Percentiles rank a stretch among this genome's conserved stretches.
Conservation (phyloP, 192 early-diverging fungal species). For the Phycomyces blakesleeanus region DNA sequence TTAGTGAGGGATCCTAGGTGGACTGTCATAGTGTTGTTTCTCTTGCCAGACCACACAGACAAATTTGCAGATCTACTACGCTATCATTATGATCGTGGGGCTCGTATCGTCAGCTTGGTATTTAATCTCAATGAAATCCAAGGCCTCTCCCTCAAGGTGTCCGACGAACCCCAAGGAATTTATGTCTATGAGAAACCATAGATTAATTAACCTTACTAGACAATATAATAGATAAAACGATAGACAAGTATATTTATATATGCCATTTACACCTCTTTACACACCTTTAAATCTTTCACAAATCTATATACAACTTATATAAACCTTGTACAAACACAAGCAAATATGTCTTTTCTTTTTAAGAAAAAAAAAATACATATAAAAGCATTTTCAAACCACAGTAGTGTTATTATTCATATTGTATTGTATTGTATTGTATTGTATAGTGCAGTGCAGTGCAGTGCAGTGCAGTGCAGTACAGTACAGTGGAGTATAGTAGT, state of each 20-base stretch:
- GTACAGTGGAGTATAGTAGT: no score
- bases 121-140: slow-evolving; percentile 50
- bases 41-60: slow-evolving; percentile 46
- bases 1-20: slow-evolving; percentile 34
- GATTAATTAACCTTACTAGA: no score
- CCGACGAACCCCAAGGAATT: slow-evolving; percentile 45
- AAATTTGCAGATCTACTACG: slow-evolving; percentile 44
- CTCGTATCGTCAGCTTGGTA: slow-evolving; percentile 47
- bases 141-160: slow-evolving; percentile 32
- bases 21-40: slow-evolving; percentile 46
- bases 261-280: no score
- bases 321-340: no score
- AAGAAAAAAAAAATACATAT: not conserved
- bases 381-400: not conserved
- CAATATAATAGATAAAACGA: no score
- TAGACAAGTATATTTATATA: no score
- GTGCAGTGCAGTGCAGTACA: no score
- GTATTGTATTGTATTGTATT: not conserved
- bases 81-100: slow-evolving; percentile 41
- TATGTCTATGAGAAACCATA: slow-evolving; percentile 43
- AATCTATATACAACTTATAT: no score
- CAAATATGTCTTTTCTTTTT: no score
- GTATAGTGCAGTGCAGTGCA: no score
- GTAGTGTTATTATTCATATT: not conserved
- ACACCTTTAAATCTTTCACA: no score